These are phyloP conservation scores for Corynascus novoguineensis DNA, from an alignment of 495 filamentous ascomycete species.

Conservation along the genomic window DNA sequence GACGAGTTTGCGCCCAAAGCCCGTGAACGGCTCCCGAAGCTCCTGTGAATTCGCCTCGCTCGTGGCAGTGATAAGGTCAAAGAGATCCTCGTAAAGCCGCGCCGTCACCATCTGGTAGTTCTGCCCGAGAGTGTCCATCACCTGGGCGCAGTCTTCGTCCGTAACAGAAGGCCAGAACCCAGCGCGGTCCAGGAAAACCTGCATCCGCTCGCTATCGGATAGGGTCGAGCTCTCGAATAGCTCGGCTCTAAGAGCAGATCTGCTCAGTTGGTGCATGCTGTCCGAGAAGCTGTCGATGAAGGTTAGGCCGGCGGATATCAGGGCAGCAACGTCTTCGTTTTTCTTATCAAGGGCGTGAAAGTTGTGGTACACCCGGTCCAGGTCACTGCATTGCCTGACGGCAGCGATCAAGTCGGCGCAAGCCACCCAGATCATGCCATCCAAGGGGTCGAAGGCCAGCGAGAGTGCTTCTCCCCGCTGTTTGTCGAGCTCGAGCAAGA, in stretches of 20 bases:
- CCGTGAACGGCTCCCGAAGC: slow-evolving; percentile 48
- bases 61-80: slow-evolving; percentile 37
- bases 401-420: slow-evolving; percentile 72
- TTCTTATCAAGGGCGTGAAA: slow-evolving; percentile 30
- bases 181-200: slow-evolving; percentile 63
- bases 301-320: slow-evolving; percentile 55
- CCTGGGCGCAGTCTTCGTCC: slow-evolving; percentile 58
- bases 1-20: slow-evolving; percentile 66
- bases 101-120: slow-evolving; percentile 51
- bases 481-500: slow-evolving; percentile 79
- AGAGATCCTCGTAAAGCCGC: slow-evolving; percentile 45
- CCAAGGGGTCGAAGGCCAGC: slow-evolving; percentile 63
- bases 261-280: slow-evolving; percentile 54
- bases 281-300: slow-evolving; percentile 59
- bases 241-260: slow-evolving; percentile 57
- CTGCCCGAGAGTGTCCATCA: slow-evolving; percentile 52
- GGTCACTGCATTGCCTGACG: slow-evolving; percentile 68
- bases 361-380: slow-evolving; percentile 67
- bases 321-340: slow-evolving; percentile 33
- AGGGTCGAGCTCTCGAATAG: slow-evolving; percentile 62
- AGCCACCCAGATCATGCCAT: slow-evolving; percentile 73
- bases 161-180: slow-evolving; percentile 67
- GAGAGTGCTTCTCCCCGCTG: slow-evolving; percentile 73
- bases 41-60: slow-evolving; percentile 36
- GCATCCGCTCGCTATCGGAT: slow-evolving; percentile 63